Evolutionary conservation across 495 filamentous ascomycete species (phyloP), one percentile per base, ranked within the genome.

Genomic region (Annulohypoxylon nitens): DNA sequence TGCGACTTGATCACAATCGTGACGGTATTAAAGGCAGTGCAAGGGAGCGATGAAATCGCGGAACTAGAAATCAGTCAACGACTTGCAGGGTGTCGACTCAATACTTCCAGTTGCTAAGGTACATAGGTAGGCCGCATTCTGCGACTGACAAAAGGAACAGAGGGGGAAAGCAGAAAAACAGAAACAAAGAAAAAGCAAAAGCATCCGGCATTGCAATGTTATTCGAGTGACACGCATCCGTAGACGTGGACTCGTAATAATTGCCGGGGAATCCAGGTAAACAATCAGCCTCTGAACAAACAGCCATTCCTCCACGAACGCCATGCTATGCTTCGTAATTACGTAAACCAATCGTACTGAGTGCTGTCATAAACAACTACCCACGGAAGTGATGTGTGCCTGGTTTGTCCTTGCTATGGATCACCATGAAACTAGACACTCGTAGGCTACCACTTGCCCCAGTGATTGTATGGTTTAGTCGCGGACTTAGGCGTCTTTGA

Each of bases 1-100:
- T 70, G 67, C 77, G 75, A 79, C 72, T 78, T 75, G 75, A 75
- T 71, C 63, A 30, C 58, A 54, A 48, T 64, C 67, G 64, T 23
- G 48, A 30, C 39, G 11, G 47, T 45, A 53, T 67, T 41, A 50
- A 43, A 55, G 47, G 61, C 36, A 43, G 54, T 60, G 75, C 71
- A 65, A 75, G 75, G 75, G 72, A 70, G 47, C 43, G 23, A 20
- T 20, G 39, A 16, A 55, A 59, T 51, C 7, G 55, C 34, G 36
- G 62, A 30, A 64, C 36, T 14, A 48, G 53, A 45, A 36, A 41
- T 41, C 50, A 16, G 37, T 12, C 37, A 53, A 30, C 71, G 65
- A 65, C 55, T 55, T 65, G 33, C 33, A 54, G 20, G 7, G 61
- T 39, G 60, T 67, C 71, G 53, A 50, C 53, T 36, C 37, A 14